Percentiles rank a stretch among this genome's conserved stretches.
phyloP scores from a whole-genome alignment of 148 eudicot species.

The Linanthus parryae region DNA sequence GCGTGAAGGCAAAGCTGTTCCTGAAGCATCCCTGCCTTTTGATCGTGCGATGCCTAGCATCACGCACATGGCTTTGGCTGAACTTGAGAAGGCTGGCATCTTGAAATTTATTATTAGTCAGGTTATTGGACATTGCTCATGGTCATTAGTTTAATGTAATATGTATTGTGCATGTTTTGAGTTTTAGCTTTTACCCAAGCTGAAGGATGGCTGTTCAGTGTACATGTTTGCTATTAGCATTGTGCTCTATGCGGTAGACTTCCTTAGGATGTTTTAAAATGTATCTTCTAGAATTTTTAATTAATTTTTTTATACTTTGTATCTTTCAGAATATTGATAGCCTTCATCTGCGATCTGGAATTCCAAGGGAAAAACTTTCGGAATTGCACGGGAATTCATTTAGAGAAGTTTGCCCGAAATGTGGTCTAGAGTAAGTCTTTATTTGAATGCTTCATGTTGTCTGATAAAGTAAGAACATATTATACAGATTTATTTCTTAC shows the following conservation, averaged over 20 bases:
- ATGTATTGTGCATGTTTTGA: background rate
- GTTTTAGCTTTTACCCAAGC: background rate
- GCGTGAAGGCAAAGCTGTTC: constrained; percentile 70
- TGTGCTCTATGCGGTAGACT: background rate
- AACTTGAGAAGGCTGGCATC: constrained; percentile 63
- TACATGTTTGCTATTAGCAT: background rate
- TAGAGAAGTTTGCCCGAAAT: constrained; percentile 66
- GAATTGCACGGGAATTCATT: constrained; percentile 91
- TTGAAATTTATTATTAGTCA: constrained; percentile 86
- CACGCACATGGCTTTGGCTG: constrained; percentile 93
- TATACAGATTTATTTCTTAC: background rate
- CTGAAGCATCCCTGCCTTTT: constrained; percentile 83
- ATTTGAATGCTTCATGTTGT: constrained; percentile 4
- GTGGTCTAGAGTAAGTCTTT: constrained; percentile 66
- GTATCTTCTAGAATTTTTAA: constrained; percentile 1
- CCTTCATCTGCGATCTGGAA: constrained; percentile 86
- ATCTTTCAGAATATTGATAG: constrained; percentile 71
- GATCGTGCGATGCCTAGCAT: constrained; percentile 78
- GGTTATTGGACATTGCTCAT: too few species aligned
- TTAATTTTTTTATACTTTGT: constrained; percentile 8
- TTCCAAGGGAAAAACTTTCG: constrained; percentile 70
- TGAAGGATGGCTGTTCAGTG: constrained; percentile 6
- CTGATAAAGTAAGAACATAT: background rate
- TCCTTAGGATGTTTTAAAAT: background rate
- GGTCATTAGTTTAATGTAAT: too few species aligned